phyloP scores from a whole-genome alignment of 768 basidiomycete genomes.

The Lentinula boryana region DNA sequence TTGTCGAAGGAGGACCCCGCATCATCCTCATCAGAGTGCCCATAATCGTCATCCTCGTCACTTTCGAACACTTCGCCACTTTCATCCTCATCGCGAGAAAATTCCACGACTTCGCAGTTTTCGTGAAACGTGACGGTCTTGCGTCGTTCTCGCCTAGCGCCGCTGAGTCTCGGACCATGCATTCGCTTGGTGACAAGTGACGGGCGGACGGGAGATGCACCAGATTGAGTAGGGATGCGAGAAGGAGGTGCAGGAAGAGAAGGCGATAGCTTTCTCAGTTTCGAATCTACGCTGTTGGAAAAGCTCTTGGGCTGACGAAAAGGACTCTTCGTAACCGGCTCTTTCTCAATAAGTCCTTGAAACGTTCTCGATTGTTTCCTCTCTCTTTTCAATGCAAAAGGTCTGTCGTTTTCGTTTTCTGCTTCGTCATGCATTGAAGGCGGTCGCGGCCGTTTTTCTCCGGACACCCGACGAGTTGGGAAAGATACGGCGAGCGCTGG shows the following conservation, averaged over 20 bases:
- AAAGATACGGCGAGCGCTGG: constrained; percentile 25
- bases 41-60: constrained; percentile 22
- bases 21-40: constrained; percentile 26
- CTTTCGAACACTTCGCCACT: constrained; percentile 19
- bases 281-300: background rate
- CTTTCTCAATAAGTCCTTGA: constrained; percentile 67
- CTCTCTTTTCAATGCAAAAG: constrained; percentile 63
- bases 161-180: constrained; percentile 67
- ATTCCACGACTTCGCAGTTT: constrained; percentile 77
- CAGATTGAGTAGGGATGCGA: constrained; percentile 4
- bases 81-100: constrained; percentile 53
- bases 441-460: constrained; percentile 74
- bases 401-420: constrained; percentile 64
- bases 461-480: constrained; percentile 52
- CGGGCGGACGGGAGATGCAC: constrained; percentile 54
- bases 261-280: constrained; percentile 1
- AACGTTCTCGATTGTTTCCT: constrained; percentile 71
- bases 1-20: constrained; percentile 38
- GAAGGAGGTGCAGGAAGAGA: constrained; percentile 5
- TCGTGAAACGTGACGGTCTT: constrained; percentile 82
- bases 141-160: constrained; percentile 45
- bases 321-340: constrained; percentile 79
- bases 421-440: constrained; percentile 65
- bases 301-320: constrained; percentile 39
- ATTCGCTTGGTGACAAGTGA: constrained; percentile 68